Evolutionary conservation across 495 filamentous ascomycete species (phyloP).

Genomic region (Staphylotrichum tortipilum): DNA sequence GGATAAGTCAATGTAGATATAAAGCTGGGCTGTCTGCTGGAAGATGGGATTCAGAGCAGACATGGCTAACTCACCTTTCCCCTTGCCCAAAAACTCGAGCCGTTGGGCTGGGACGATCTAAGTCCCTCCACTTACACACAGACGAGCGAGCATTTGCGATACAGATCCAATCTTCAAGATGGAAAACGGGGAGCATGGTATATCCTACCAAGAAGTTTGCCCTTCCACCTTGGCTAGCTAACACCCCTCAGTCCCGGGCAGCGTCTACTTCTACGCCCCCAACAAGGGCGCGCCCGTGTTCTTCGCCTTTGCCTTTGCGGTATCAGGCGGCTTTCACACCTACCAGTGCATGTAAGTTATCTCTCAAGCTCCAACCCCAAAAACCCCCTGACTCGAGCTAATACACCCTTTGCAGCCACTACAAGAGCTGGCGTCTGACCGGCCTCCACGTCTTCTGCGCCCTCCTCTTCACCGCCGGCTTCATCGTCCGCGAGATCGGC

Average conservation of each 20-base stretch:
- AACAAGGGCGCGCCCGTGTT: conserved; percentile 64
- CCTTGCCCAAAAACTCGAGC: no score
- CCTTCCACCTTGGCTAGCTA: neutral
- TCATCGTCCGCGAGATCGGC: conserved; percentile 46
- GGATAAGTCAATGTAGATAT: neutral
- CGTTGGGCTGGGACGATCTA: no score
- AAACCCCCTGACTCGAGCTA: neutral
- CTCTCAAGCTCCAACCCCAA: neutral
- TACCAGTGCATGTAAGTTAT: conserved; percentile 54
- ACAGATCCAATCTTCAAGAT: conserved; percentile 22
- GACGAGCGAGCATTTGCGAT: no score
- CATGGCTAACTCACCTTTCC: neutral
- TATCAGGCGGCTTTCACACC: conserved; percentile 49
- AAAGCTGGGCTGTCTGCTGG: neutral
- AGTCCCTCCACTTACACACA: neutral
- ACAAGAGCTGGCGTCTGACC: conserved; percentile 41
- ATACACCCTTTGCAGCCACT: conserved; percentile 34
- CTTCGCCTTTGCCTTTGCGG: conserved; percentile 55
- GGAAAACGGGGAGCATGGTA: conserved; percentile 32
- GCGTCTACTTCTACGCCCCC: conserved; percentile 63
- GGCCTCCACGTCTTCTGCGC: conserved; percentile 31
- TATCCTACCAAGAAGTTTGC: neutral
- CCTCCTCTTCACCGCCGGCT: conserved; percentile 48
- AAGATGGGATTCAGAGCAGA: neutral
- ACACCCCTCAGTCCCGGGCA: conserved; percentile 33